These are phyloP conservation scores for Elsinoe ampelina DNA, from an alignment of 2,329 filamentous ascomycete species.

Conservation along the genomic window DNA sequence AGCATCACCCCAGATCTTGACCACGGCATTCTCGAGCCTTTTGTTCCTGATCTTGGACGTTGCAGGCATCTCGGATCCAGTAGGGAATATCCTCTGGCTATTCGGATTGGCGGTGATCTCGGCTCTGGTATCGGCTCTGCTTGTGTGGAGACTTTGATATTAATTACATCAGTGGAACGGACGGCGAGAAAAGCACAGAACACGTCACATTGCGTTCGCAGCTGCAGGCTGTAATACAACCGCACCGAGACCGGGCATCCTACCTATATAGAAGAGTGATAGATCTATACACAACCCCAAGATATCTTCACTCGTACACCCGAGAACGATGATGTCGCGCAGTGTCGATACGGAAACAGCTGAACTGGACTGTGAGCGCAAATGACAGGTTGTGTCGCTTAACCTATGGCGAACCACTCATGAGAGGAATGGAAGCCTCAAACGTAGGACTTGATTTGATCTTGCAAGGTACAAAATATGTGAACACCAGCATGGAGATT, in stretches of 20 bases:
- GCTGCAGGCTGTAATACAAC: no score
- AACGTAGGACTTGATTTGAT: conserved; percentile 17
- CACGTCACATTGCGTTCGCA: no score
- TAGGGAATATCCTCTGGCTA: neutral
- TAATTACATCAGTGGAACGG: no score
- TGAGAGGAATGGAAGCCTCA: conserved; percentile 16
- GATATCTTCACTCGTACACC: no score
- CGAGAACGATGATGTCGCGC: no score
- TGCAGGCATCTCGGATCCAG: neutral
- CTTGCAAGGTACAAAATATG: conserved; percentile 17
- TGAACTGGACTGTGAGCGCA: neutral
- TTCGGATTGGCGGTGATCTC: neutral
- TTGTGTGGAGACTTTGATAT: neutral
- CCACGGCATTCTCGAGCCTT: neutral
- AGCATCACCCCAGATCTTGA: neutral
- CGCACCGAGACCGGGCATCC: neutral
- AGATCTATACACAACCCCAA: neutral
- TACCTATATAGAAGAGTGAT: neutral
- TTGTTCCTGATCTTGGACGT: neutral
- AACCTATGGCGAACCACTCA: conserved; percentile 18
- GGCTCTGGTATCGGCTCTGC: neutral
- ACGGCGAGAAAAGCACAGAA: no score
- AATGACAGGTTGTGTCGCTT: conserved; percentile 14
- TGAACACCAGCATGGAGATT: conserved; percentile 18
- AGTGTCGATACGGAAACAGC: neutral